Evolutionary conservation across 306 rosid genomes (phyloP).

Genomic region (Citrullus amarus): DNA sequence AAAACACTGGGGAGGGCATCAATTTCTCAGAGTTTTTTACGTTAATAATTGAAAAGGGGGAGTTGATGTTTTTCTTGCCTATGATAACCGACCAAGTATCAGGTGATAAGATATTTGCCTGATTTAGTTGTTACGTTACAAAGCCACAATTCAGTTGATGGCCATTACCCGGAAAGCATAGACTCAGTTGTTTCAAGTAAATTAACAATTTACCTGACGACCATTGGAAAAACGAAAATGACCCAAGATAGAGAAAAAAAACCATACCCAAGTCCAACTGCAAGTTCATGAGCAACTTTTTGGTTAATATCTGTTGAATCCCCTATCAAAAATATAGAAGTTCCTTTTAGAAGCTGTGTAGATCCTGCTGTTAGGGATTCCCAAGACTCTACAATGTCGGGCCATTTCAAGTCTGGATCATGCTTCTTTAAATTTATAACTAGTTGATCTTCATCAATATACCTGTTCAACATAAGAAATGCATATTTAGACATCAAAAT

Average conservation of each 20-base stretch:
- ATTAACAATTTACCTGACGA: background rate
- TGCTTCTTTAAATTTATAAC: constrained; percentile 83
- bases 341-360: constrained; percentile 61
- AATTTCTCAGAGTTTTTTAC: background rate
- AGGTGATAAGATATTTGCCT: background rate
- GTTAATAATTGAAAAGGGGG: background rate
- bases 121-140: background rate
- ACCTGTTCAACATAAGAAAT: constrained; percentile 41
- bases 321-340: constrained; percentile 77
- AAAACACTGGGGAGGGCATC: background rate
- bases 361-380: constrained; percentile 71
- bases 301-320: constrained; percentile 73
- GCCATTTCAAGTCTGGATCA: constrained; percentile 87
- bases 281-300: constrained; percentile 78
- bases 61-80: background rate
- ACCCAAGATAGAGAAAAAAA: background rate
- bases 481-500: constrained; percentile 8
- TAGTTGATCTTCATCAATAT: constrained; percentile 73
- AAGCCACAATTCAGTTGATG: background rate
- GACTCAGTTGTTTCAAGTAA: background rate
- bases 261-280: constrained; percentile 73
- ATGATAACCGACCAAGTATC: background rate
- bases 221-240: constrained; percentile 1
- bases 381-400: constrained; percentile 78
- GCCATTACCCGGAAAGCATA: background rate